Conservation (phyloP, 108 stramenopile genomes). For the Fragilariopsis cylindrus region DNA sequence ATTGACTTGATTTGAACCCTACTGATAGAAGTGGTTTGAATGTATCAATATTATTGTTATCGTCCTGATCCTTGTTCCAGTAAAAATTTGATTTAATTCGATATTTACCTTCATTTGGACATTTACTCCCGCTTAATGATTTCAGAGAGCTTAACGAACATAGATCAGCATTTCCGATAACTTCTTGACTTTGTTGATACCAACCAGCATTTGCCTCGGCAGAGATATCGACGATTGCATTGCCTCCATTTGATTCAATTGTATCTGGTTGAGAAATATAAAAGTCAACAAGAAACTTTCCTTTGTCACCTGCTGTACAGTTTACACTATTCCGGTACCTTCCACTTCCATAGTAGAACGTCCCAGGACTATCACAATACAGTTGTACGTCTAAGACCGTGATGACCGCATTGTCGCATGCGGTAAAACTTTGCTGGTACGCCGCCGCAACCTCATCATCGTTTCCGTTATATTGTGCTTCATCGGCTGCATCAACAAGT, state of each 20-base stretch:
- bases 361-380: slow-evolving; percentile 55
- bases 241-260: slow-evolving; percentile 16
- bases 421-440: slow-evolving; percentile 8
- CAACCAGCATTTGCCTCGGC: slow-evolving; percentile 24
- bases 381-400: slow-evolving; percentile 38
- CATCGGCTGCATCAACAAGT: too few relatives aligned
- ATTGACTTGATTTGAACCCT: slow-evolving; percentile 39
- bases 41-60: slow-evolving; percentile 13
- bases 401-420: slow-evolving; percentile 48
- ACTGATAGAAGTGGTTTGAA: slow-evolving; percentile 37
- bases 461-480: too few relatives aligned
- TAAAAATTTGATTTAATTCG: slow-evolving; percentile 39
- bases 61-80: slow-evolving; percentile 21
- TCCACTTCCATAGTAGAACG: slow-evolving; percentile 60
- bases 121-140: slow-evolving; percentile 28
- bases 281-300: slow-evolving; percentile 34
- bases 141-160: slow-evolving; percentile 34
- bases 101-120: slow-evolving; percentile 43
- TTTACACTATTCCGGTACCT: slow-evolving; percentile 50
- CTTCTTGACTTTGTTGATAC: slow-evolving; percentile 6
- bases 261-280: slow-evolving; percentile 38
- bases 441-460: too few relatives aligned
- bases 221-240: slow-evolving; percentile 30
- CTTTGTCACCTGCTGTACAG: slow-evolving; percentile 53
- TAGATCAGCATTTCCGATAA: slow-evolving; percentile 34